Evolutionary conservation across 2,329 filamentous ascomycete genomes (phyloP).

Genomic region (Ophioceras dolichostomum): DNA sequence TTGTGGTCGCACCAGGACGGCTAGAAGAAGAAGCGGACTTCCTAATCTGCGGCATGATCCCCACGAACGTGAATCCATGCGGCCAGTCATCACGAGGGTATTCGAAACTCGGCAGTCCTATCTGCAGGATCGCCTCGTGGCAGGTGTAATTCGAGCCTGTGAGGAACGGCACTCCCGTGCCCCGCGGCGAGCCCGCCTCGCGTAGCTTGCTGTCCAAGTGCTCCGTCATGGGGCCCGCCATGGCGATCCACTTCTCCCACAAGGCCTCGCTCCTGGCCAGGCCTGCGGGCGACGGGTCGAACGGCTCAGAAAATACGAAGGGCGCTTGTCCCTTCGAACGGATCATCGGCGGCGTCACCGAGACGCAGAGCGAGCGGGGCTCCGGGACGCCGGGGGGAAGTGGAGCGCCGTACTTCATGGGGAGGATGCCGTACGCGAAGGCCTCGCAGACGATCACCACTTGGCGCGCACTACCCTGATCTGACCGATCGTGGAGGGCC

Average conservation of each 20-base stretch:
- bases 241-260: conserved; percentile 18
- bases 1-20: conserved; percentile 11
- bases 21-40: conserved; percentile 2
- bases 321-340: conserved; percentile 21
- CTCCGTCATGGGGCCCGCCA: conserved; percentile 11
- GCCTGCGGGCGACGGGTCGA: conserved; percentile 15
- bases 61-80: conserved; percentile 18
- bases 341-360: conserved; percentile 23
- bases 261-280: conserved; percentile 11
- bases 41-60: conserved; percentile 15
- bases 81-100: conserved; percentile 25
- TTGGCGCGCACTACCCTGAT: conserved; percentile 3
- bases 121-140: conserved; percentile 21
- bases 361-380: conserved; percentile 18
- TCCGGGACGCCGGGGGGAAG: conserved; percentile 10
- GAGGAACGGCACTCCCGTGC: conserved; percentile 9
- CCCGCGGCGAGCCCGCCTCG: conserved; percentile 14
- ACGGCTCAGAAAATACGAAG: conserved; percentile 16
- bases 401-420: conserved; percentile 17
- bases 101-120: conserved; percentile 23
- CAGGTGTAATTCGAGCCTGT: conserved; percentile 21
- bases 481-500: conserved; percentile 9
- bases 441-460: conserved; percentile 20
- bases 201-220: conserved; percentile 15
- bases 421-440: conserved; percentile 22